Evolutionary conservation across 2,329 filamentous ascomycete species (phyloP), one percentile per base, ranked within the genome.

Genomic region (Trichothecium sympodiale): DNA sequence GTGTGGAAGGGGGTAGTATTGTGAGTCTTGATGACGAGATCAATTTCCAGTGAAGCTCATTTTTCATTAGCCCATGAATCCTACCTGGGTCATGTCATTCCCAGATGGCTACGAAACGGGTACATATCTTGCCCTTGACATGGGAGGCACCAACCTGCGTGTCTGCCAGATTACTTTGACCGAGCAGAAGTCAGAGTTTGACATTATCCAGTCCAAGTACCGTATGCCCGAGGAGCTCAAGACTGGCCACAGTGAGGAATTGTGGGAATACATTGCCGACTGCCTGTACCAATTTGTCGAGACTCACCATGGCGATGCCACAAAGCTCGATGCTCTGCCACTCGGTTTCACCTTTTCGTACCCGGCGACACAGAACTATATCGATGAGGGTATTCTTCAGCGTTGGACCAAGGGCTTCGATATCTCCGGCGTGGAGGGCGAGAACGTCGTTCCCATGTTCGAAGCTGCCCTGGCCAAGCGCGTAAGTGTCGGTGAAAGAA

Each of bases 331-430:
- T 17, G 74, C 74, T 48, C 65, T 88, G 37, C 83, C 85, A 7
- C 74, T 95, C 6, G 89, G 89, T 52, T 95, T 95, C 65, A 95
- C 89, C 31, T 96, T 96, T 64, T 94, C 85, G 4, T 95, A 94
- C 57, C 89, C 89, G 3, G 88, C 87, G 13, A 91, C 84, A 1
- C 89, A 95, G 59, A 77, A 93, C 49, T 89, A 87, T 61, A 88
- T 95, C 52, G 86, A 95, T 48, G 84, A 94, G 58, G 89, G 88
- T 47, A 72, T 94, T 28, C 71, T 95, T 39, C 88, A 95, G 61
- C 79, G 87, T 48, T 96, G 89, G 89, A 95, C 89, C 47, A 96
- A 96, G 67, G 89, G 89, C 3, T 95, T 95, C 53, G 88, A 95
- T 55, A 94, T 96, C 57, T 72, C 78, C 17, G 88, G 86, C 28